Percentiles rank a stretch among this genome's conserved stretches.
Conservation (phyloP, 352 stramenopile species). For the Globisporangium cylindrosporum region DNA sequence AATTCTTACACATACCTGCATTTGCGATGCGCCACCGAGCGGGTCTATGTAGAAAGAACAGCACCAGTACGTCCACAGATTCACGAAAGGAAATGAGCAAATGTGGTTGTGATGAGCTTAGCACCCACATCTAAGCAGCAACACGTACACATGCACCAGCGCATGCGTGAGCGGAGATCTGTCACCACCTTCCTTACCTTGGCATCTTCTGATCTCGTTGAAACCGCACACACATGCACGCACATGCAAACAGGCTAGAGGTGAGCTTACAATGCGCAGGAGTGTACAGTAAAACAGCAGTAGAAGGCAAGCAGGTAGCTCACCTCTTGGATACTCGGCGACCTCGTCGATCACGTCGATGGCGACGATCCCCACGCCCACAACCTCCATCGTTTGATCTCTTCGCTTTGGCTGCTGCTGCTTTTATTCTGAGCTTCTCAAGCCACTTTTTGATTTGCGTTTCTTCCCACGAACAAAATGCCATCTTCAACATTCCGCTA, state of each 20-base stretch:
- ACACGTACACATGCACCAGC: background rate
- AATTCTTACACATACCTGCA: conserved; percentile 27
- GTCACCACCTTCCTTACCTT: conserved; percentile 32
- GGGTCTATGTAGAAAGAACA: conserved; percentile 26
- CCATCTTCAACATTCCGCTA: background rate
- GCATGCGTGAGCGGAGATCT: background rate
- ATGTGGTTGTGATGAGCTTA: too few relatives aligned
- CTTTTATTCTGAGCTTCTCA: background rate
- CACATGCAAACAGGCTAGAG: background rate
- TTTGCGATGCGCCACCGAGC: conserved; percentile 45
- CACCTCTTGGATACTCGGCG: conserved; percentile 53
- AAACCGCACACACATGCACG: background rate
- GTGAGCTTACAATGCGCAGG: background rate
- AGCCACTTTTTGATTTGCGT: background rate
- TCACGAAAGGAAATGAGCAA: too few relatives aligned
- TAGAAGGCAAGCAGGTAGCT: background rate
- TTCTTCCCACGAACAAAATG: background rate
- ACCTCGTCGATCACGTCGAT: conserved; percentile 74
- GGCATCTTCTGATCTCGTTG: conserved; percentile 38
- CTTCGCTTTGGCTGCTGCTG: background rate
- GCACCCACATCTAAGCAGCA: background rate
- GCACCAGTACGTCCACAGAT: background rate
- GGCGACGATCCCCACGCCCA: conserved; percentile 68
- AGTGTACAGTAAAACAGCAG: too few relatives aligned
- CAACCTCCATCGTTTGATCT: conserved; percentile 38